Percentiles rank a stretch among this genome's conserved stretches.
Conservation (phyloP, 345 rosid genomes). For the Moricandia moricandioides region DNA sequence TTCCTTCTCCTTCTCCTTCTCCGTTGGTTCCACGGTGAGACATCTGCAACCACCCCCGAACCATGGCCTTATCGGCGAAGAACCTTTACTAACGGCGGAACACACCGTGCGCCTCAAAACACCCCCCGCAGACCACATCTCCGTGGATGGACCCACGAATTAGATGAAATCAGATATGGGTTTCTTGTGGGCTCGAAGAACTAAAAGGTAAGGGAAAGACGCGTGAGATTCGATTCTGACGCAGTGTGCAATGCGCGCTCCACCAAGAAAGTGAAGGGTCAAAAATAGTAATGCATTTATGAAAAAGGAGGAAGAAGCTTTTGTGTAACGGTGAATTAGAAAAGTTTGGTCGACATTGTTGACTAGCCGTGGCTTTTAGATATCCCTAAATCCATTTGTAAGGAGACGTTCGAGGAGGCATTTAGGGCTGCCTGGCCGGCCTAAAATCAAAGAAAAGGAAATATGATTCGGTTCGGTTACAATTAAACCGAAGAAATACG, state of each 20-base stretch:
- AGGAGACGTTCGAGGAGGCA: not conserved
- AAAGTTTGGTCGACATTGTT: slow-evolving; percentile 29
- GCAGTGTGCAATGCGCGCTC: slow-evolving; percentile 7
- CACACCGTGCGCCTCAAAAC: slow-evolving; percentile 26
- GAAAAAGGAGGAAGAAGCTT: slow-evolving; percentile 9
- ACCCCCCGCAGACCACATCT: slow-evolving; percentile 35
- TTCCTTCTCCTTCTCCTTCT: not conserved
- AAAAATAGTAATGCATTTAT: slow-evolving; percentile 24
- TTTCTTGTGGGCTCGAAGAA: not conserved
- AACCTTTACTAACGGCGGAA: slow-evolving; percentile 12
- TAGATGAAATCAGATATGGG: slow-evolving; percentile 18
- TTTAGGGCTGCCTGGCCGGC: slow-evolving; percentile 2
- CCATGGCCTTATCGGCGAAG: slow-evolving; percentile 11
- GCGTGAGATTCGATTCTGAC: slow-evolving; percentile 29
- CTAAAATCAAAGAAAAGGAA: not conserved
- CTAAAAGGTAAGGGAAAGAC: not conserved
- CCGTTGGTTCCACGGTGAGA: slow-evolving; percentile 8
- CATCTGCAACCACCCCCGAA: slow-evolving; percentile 27
- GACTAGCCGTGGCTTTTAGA: slow-evolving; percentile 31
- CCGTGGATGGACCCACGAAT: slow-evolving; percentile 18
- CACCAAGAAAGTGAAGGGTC: slow-evolving; percentile 13
- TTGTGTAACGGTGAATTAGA: slow-evolving; percentile 12
- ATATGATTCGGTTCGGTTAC: not conserved
- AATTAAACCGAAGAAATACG: not conserved
- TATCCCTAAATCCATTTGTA: slow-evolving; percentile 14